Base-by-base conservation (phyloP, 805 yeast species). In the Huiozyma sinensis region DNA sequence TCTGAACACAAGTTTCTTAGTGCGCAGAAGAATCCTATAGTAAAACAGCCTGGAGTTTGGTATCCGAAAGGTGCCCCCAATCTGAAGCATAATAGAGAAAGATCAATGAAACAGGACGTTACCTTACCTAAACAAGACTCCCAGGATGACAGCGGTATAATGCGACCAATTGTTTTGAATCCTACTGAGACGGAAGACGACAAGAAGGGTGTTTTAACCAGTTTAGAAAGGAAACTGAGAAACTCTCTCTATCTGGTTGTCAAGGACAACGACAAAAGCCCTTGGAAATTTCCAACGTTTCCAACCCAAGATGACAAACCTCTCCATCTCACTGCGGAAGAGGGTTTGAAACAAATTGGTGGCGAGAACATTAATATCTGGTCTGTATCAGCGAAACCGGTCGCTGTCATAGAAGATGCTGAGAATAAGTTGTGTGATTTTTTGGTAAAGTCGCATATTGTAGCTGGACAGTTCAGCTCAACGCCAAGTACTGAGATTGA, bases 341-440 rank as follows among this genome's bases (percentile, higher is more conserved):
- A 72, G 40, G 94, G 95, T 0, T 66, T 92, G 44, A 73, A 77
- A 59, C 54, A 63, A 24, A 55, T 83, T 17, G 95, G 95, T 13
- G 95, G 95, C 31, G 75, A 71, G 8, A 62, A 72, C 44, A 75
- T 92, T 60, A 83, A 87, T 65, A 82, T 87, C 38, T 90, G 94
- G 85, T 77, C 83, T 17, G 95, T 92, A n/a, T 87, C 97, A 27
- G 77, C 76, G 45, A 83, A 83, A 5, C 97, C 98, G 36, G 81
- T 89, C 36, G 88, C 81, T 38, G 77, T 82, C 1, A 57, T 81
- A 49, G 70, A 76, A 51, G 47, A 53, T 6, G 10, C n/a, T 27
- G 17, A 31, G 6, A 52, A 46, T 10, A 52, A 58, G 1, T 28
- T 55, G 2, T 59, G 51, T 8, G 90, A 84, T 54, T 92, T 80